A percentile compares a stretch with the other conserved stretches of the same genome.
These are phyloP conservation scores for Grosmannia serpens DNA, from an alignment of 2,329 filamentous ascomycete genomes.

Conservation along the genomic window DNA sequence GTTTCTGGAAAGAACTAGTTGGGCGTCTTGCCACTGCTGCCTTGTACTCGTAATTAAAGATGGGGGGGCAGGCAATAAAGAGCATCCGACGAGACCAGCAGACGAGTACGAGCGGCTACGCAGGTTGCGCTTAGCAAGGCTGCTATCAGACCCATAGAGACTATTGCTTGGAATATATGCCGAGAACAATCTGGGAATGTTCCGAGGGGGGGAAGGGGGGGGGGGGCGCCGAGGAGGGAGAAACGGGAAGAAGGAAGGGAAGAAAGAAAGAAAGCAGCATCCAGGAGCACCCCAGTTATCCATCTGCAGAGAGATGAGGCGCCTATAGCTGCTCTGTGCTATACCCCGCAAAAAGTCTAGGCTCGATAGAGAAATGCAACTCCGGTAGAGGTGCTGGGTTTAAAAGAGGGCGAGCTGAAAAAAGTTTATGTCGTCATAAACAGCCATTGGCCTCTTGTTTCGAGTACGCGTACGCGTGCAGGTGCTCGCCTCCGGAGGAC, in stretches of 20 bases:
- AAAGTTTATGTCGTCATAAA: conserved; percentile 1
- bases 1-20: background rate
- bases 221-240: no score
- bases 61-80: background rate
- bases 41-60: background rate
- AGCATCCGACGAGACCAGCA: background rate
- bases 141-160: background rate
- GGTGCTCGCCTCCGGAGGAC: no score
- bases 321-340: background rate
- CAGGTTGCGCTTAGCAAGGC: background rate
- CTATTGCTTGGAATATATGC: no score
- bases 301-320: background rate
- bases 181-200: no score
- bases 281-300: background rate
- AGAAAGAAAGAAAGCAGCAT: no score
- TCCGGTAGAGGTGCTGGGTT: background rate
- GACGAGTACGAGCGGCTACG: background rate
- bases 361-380: conserved; percentile 4
- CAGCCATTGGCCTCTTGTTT: background rate
- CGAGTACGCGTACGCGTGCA: background rate
- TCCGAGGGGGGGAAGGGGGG: no score
- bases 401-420: background rate
- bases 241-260: no score
- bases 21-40: background rate
- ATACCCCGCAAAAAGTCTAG: conserved; percentile 7